phyloP scores from a whole-genome alignment of 352 stramenopile species.

The Aphanomyces astaci region DNA sequence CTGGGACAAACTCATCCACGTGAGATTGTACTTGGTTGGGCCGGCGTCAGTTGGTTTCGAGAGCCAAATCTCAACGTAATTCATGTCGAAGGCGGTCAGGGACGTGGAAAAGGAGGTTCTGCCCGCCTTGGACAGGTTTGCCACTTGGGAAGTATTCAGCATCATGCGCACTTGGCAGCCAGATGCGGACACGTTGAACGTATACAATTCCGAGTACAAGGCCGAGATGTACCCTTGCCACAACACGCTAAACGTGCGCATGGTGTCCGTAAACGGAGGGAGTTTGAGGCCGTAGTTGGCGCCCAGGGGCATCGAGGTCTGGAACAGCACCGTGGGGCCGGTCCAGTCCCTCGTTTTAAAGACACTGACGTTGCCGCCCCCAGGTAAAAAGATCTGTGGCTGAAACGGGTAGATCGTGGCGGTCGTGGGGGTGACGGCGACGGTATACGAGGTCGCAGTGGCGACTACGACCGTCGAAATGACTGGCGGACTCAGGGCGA shows the following conservation, averaged over 20 bases:
- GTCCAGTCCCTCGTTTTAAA: constrained; percentile 31
- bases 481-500: neutral
- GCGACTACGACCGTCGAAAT: neutral
- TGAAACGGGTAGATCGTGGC: constrained; percentile 33
- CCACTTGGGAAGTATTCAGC: constrained; percentile 23
- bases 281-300: constrained; percentile 42
- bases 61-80: constrained; percentile 43
- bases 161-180: constrained; percentile 31
- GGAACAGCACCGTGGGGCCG: constrained; percentile 28
- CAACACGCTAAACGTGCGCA: constrained; percentile 45
- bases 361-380: constrained; percentile 52
- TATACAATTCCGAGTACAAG: constrained; percentile 48
- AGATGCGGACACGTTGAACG: constrained; percentile 34
- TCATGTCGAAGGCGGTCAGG: constrained; percentile 34
- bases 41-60: constrained; percentile 34
- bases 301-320: constrained; percentile 33
- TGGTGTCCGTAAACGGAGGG: constrained; percentile 31
- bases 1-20: constrained; percentile 54
- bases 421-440: constrained; percentile 21
- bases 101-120: constrained; percentile 2
- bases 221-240: constrained; percentile 51
- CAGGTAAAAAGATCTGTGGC: constrained; percentile 40
- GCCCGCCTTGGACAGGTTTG: constrained; percentile 14
- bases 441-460: neutral
- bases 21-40: constrained; percentile 34